Evolutionary conservation across 2,329 filamentous ascomycete genomes (phyloP).

Genomic region (Alternaria rosae): DNA sequence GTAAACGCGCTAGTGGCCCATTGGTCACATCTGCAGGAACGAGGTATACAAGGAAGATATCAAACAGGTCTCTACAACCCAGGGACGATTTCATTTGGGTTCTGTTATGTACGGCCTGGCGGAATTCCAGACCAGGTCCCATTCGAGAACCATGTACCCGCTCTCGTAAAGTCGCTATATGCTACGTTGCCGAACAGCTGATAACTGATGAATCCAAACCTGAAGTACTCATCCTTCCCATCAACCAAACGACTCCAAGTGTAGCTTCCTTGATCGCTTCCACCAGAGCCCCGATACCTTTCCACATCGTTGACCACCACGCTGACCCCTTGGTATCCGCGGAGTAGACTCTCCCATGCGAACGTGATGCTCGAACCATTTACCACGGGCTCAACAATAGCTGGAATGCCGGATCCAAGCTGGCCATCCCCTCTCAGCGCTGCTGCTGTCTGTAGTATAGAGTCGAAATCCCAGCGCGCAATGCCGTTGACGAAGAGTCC

Average conservation of each 20-base stretch:
- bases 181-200: conserved; percentile 36
- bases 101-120: conserved; percentile 14
- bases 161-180: conserved; percentile 46
- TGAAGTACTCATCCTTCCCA: conserved; percentile 41
- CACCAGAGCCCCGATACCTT: conserved; percentile 72
- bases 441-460: conserved; percentile 80
- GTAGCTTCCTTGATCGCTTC: conserved; percentile 62
- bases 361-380: conserved; percentile 57
- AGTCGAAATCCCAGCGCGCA: conserved; percentile 90
- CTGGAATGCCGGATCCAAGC: conserved; percentile 65
- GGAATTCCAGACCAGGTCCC: conserved; percentile 42
- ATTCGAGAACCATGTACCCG: conserved; percentile 43
- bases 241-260: conserved; percentile 63
- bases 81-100: not conserved
- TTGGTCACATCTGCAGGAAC: not conserved
- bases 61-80: not conserved
- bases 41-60: not conserved
- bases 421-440: conserved; percentile 66
- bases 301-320: conserved; percentile 88
- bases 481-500: conserved; percentile 94
- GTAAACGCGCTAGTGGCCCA: conserved; percentile 1
- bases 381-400: conserved; percentile 44
- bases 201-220: conserved; percentile 46
- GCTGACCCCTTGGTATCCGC: conserved; percentile 75
- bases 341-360: conserved; percentile 53